Evolutionary conservation across 2,329 filamentous ascomycete species (phyloP), one percentile per base, ranked within the genome.

Genomic region (Penicillium olsonii): DNA sequence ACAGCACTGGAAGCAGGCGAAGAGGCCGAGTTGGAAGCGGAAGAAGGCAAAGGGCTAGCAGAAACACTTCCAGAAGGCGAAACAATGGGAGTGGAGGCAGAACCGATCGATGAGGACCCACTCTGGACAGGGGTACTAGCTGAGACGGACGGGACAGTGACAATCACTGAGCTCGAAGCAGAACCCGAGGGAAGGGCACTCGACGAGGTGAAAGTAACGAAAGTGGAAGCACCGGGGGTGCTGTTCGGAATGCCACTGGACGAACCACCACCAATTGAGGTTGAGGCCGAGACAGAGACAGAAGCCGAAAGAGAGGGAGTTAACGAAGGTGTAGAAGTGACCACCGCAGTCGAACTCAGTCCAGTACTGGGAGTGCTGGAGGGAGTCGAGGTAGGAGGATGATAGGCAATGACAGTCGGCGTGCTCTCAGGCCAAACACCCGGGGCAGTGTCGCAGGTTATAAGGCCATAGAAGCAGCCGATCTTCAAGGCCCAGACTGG

Each of bases 361-460:
- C 48, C 46, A 37, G 44, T 35, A 12, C 39, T 51, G 29, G 54
- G 52, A 45, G 39, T 51, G 26, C 42, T 42, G 37, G 50, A 38
- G 42, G 50, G 52, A 22, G 34, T 34, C 8, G 46, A 42, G 34
- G 53, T 40, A 7, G 40, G 39, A 29, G 40, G 44, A 31, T 33
- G 42, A 33, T 46, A 55, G 15, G 57, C 45, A 33, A 65, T 57
- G 22, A 67, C 57, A 37, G 57, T 57, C 27, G 64, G 64, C 5
- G 41, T 53, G n/a, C 41, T 37, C 17, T 58, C 41, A 27, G 63
- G 59, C 62, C 59, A 67, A 45, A 60, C 56, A 37, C 64, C 65
- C 2, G 62, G 63, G 56, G 53, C 52, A 41, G 65, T 64, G 46
- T 55, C 55, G 57, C 65, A 68, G 19, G 57, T 66, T 67, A 67